phyloP scores from a whole-genome alignment of 139 green algal species.

The Chlamydomonas applanata region DNA sequence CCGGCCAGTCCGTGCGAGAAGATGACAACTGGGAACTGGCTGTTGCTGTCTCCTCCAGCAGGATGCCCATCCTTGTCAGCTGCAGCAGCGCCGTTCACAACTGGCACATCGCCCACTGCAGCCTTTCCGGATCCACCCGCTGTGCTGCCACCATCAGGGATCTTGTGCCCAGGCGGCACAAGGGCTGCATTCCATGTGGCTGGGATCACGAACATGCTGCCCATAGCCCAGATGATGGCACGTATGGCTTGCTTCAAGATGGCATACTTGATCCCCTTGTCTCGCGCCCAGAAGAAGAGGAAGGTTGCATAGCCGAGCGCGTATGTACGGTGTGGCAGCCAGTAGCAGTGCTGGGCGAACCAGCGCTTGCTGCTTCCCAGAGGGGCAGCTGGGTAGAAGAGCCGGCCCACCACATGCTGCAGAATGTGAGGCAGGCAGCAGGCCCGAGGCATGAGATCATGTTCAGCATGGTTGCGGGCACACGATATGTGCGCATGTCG shows the following conservation, averaged over 20 bases:
- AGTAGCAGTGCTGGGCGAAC: neutral
- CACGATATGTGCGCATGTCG: too few relatives aligned
- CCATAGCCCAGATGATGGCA: neutral
- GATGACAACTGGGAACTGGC: slow-evolving; percentile 15
- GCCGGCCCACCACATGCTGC: neutral
- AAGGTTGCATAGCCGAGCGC: neutral
- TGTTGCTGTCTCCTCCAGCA: too few relatives aligned
- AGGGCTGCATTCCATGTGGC: neutral
- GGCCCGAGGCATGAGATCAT: too few relatives aligned
- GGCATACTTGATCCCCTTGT: neutral
- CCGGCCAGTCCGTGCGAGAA: slow-evolving; percentile 44
- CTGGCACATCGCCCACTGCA: too few relatives aligned
- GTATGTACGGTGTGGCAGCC: neutral
- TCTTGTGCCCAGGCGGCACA: neutral
- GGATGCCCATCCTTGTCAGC: neutral
- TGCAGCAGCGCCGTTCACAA: neutral
- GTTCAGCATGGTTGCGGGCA: too few relatives aligned
- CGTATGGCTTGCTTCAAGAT: neutral
- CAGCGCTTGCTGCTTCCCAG: neutral
- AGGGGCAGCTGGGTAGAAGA: slow-evolving; percentile 3
- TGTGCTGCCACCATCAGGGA: too few relatives aligned
- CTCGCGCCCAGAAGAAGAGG: slow-evolving; percentile 5
- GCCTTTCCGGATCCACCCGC: too few relatives aligned
- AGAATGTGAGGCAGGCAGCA: neutral
- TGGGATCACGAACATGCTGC: neutral